Conservation (phyloP, 768 basidiomycete species). For the Boletus coccyginus region DNA sequence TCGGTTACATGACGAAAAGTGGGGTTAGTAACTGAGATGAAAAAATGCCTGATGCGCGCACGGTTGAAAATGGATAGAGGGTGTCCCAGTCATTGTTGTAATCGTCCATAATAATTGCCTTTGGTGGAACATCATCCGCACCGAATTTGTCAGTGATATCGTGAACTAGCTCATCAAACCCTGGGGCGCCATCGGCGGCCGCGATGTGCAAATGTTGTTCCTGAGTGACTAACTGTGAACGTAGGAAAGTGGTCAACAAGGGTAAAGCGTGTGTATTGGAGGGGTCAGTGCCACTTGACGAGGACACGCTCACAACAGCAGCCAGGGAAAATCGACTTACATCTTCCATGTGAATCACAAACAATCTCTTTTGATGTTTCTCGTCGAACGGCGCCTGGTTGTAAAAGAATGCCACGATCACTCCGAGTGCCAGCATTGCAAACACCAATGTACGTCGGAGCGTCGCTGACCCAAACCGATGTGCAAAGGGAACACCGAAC, state of each 20-base stretch:
- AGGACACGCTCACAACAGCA: background rate
- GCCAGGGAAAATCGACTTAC: constrained; percentile 40
- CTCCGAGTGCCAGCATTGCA: constrained; percentile 44
- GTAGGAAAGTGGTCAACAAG: background rate
- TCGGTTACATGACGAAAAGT: background rate
- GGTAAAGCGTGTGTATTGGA: background rate
- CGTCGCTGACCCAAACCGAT: constrained; percentile 54
- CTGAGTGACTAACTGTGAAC: constrained; percentile 59
- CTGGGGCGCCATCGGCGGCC: constrained; percentile 78
- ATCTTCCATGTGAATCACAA: constrained; percentile 82
- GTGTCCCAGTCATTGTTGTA: constrained; percentile 88
- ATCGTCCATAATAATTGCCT: constrained; percentile 62
- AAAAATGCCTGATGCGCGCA: constrained; percentile 28
- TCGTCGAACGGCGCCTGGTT: constrained; percentile 65
- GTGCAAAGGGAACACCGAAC: constrained; percentile 65
- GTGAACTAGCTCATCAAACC: constrained; percentile 59
- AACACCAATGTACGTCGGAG: constrained; percentile 43
- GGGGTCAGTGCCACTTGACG: background rate
- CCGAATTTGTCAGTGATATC: constrained; percentile 63
- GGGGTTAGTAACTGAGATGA: background rate
- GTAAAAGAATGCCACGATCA: constrained; percentile 60
- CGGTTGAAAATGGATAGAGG: constrained; percentile 77
- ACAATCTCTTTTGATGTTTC: constrained; percentile 86
- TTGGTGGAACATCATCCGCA: constrained; percentile 37
- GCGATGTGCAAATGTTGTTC: constrained; percentile 80